Evolutionary conservation across 2,329 filamentous ascomycete genomes (phyloP).

Genomic region (Huntiella savannae): DNA sequence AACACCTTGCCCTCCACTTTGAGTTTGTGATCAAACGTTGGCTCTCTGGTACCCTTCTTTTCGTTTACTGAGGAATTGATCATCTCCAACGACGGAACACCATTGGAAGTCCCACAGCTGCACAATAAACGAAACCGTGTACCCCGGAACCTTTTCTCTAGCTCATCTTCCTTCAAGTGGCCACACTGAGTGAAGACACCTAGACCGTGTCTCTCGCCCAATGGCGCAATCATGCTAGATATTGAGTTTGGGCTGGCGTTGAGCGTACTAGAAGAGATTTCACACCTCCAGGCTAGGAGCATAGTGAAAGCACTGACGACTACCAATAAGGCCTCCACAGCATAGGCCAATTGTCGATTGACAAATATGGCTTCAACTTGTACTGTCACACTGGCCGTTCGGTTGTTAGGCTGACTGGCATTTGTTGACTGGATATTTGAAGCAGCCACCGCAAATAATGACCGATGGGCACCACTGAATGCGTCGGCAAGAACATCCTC

Average conservation of each 20-base stretch:
- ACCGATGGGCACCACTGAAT: constrained; percentile 16
- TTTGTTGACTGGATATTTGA: background rate
- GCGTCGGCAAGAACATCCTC: constrained; percentile 6
- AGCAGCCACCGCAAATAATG: constrained; percentile 17
- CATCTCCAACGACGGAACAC: background rate
- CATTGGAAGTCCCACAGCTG: constrained; percentile 5
- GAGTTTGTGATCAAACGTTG: background rate
- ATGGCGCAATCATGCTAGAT: constrained; percentile 12
- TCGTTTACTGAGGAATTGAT: no score
- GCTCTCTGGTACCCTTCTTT: no score
- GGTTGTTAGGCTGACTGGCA: background rate
- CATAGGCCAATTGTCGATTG: constrained; percentile 17
- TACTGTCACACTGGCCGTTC: constrained; percentile 3
- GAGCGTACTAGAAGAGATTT: background rate
- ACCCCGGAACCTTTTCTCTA: background rate
- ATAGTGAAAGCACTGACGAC: constrained; percentile 13
- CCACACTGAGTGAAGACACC: constrained; percentile 6
- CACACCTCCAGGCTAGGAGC: constrained; percentile 12
- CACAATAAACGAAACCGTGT: constrained; percentile 12
- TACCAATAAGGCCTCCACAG: constrained; percentile 16
- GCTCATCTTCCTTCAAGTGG: background rate
- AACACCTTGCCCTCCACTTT: background rate
- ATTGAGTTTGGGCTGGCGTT: constrained; percentile 16
- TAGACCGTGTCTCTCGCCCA: constrained; percentile 12
- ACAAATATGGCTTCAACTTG: constrained; percentile 17